Evolutionary conservation across 805 yeast species (phyloP), one percentile per base, ranked within the genome.

Genomic region (Saitoella complicata): DNA sequence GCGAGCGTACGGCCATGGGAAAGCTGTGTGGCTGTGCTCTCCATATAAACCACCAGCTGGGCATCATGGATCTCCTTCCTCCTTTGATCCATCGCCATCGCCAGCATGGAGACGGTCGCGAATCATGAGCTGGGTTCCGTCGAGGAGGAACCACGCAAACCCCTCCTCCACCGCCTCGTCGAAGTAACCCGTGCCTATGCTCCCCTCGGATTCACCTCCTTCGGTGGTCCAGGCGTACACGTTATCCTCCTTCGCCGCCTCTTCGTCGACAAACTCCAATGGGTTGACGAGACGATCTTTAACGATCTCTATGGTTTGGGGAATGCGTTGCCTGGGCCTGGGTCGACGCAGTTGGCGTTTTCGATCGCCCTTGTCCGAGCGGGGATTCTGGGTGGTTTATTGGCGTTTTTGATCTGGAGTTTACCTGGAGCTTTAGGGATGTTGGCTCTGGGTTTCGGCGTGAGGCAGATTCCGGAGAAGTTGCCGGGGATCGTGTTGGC

Each of bases 291-390:
- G 32, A 31, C 39, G 8, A 46, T 47, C 4, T 48, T 46, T 12
- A 49, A 48, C 39, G 49, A 48, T 35, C 45, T 46, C 29, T 48
- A 46, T 35, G 49, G 45, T 5, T 43, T 48, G 29, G 49, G 50
- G 6, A 47, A 48, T 35, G 44, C 51, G 4, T 21, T 21, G 3
- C 51, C 51, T 8, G 51, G 51, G 13, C 45, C 51, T n/a, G 51
- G 48, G 7, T 46, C 49, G 13, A 49, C 51, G 3, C 46, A 49
- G 44, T 31, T 49, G 37, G 38, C 47, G 12, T 49, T 46, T 37
- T 44, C 45, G 36, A 49, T 49, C 42, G 47, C 49, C 4, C 39
- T 49, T 11, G 44, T 49, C 5, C 51, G 44, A 29, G 45, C 49
- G 12, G 44, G 48, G 8, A 11, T 49, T 8, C 31, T 49, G 10